These are phyloP conservation scores for Byssoonygena ceratinophila DNA, from an alignment of 2,329 filamentous ascomycete species.

Conservation along the genomic window DNA sequence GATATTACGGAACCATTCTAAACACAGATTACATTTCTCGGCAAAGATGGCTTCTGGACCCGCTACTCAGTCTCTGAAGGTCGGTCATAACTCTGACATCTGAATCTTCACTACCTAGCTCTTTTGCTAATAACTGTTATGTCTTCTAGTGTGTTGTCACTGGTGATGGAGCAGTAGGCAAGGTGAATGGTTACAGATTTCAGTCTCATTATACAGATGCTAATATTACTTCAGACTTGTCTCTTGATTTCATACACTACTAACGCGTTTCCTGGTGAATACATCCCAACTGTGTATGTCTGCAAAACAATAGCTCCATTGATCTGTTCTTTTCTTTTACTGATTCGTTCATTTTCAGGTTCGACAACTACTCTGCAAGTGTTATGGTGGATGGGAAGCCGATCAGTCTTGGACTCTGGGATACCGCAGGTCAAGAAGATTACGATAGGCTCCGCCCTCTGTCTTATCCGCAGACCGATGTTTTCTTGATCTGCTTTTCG, in stretches of 20 bases:
- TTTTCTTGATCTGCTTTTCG: constrained; percentile 97
- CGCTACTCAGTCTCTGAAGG: constrained; percentile 85
- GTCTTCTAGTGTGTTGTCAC: constrained; percentile 80
- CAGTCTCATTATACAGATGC: constrained; percentile 6
- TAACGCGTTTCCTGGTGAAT: constrained; percentile 99
- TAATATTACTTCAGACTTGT: constrained; percentile 60
- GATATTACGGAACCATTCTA: neutral
- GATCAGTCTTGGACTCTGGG: constrained; percentile 92
- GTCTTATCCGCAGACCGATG: constrained; percentile 96
- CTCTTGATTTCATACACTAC: constrained; percentile 98
- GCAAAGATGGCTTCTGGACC: constrained; percentile 61
- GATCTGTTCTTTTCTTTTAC: neutral
- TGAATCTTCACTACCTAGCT: neutral
- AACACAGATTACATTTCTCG: constrained; percentile 16
- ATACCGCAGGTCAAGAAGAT: constrained; percentile 97
- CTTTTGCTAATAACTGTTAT: constrained; percentile 2
- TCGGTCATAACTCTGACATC: constrained; percentile 37
- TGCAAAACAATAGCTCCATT: neutral
- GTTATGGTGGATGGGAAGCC: constrained; percentile 98
- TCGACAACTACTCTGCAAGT: constrained; percentile 98
- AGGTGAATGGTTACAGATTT: constrained; percentile 49
- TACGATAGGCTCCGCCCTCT: constrained; percentile 90
- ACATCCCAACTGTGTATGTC: constrained; percentile 78
- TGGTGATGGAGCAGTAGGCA: constrained; percentile 97
- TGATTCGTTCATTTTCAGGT: constrained; percentile 49